Evolutionary conservation across 176 grass and related monocot species (phyloP).

Genomic region (Tuctoria greenei): DNA sequence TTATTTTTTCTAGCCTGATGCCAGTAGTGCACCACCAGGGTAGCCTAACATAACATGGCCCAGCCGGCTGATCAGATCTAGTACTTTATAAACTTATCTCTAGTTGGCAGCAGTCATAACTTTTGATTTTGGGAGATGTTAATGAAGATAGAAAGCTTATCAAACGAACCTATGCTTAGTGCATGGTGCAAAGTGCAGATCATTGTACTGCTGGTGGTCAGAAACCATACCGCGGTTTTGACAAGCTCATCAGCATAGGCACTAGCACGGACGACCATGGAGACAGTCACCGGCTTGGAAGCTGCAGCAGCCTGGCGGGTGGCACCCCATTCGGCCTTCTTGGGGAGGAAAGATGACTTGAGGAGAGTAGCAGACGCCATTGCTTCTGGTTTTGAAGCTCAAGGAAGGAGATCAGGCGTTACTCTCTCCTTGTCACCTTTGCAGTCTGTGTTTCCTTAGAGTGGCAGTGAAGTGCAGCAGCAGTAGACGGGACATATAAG

Average conservation of each 20-base stretch:
- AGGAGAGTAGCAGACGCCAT: constrained; percentile 96
- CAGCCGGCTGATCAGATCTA: too few relatives aligned
- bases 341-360: constrained; percentile 98
- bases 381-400: constrained; percentile 20
- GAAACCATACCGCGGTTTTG: constrained; percentile 72
- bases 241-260: constrained; percentile 86
- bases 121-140: background rate
- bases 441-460: constrained; percentile 44
- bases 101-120: background rate
- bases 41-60: too few relatives aligned
- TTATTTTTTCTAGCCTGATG: too few relatives aligned
- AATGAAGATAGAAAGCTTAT: background rate
- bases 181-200: background rate
- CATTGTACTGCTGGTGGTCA: background rate
- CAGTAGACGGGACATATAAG: constrained; percentile 51
- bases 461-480: constrained; percentile 47
- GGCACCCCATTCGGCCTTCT: constrained; percentile 73
- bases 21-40: too few relatives aligned
- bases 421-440: constrained; percentile 38
- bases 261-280: constrained; percentile 71
- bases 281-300: constrained; percentile 55
- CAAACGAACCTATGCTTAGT: background rate
- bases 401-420: constrained; percentile 31
- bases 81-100: too few relatives aligned
- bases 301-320: constrained; percentile 28